phyloP scores from a whole-genome alignment of 495 filamentous ascomycete genomes.

The Daldinia childiae region DNA sequence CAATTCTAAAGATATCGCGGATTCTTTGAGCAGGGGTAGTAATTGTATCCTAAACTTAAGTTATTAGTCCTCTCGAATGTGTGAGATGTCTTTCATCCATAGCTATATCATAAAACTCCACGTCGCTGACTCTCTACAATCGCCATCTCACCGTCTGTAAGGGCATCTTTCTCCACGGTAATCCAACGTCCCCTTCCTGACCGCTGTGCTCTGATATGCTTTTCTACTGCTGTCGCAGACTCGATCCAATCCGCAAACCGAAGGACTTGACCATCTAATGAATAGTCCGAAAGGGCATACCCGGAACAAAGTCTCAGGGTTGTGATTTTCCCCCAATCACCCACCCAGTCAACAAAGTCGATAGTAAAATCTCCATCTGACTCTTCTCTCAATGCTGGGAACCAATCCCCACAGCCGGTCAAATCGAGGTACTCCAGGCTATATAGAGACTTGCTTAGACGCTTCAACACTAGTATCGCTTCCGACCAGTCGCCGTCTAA shows the following conservation, averaged over 20 bases:
- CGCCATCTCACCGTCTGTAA: constrained; percentile 30
- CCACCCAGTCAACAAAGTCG: constrained; percentile 55
- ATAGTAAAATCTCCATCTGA: constrained; percentile 42
- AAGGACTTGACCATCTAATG: constrained; percentile 32
- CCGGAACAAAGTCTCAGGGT: constrained; percentile 51
- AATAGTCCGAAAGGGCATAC: constrained; percentile 42
- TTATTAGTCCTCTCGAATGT: too few relatives aligned
- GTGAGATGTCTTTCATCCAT: not conserved
- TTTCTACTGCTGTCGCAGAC: constrained; percentile 49
- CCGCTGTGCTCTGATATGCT: constrained; percentile 48
- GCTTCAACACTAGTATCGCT: constrained; percentile 72
- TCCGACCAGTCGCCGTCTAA: constrained; percentile 76
- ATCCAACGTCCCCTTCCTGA: constrained; percentile 52
- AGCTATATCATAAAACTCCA: not conserved
- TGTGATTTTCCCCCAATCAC: constrained; percentile 57
- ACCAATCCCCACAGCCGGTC: constrained; percentile 79
- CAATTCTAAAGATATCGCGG: too few relatives aligned
- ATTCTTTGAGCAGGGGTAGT: too few relatives aligned
- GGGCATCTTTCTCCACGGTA: constrained; percentile 50
- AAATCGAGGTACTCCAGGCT: constrained; percentile 82
- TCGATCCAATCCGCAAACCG: constrained; percentile 45
- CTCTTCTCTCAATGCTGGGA: constrained; percentile 61
- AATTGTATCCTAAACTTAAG: too few relatives aligned
- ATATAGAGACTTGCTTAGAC: constrained; percentile 72
- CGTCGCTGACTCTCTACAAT: constrained; percentile 14